These are phyloP conservation scores for Magnolia sinica DNA, from an alignment of 164 flowering plant species.

Conservation along the genomic window DNA sequence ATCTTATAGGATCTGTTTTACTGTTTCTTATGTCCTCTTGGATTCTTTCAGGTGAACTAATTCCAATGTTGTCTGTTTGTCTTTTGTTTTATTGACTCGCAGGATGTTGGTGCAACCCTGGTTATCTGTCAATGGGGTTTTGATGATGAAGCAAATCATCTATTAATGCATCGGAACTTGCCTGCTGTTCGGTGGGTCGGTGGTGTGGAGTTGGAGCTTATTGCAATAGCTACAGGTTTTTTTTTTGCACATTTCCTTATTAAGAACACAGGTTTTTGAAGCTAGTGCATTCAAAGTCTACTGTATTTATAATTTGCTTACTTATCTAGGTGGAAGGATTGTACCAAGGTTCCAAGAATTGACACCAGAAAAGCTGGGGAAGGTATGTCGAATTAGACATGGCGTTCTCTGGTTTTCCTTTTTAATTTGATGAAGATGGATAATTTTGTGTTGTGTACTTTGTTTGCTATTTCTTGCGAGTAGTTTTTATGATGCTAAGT, in stretches of 20 bases:
- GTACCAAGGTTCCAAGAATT: conserved; percentile 98
- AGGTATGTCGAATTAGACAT: conserved; percentile 35
- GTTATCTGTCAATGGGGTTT: conserved; percentile 99
- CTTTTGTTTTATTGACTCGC: conserved; percentile 10
- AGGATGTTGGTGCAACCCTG: conserved; percentile 98
- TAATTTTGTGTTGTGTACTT: neutral
- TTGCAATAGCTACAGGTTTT: conserved; percentile 96
- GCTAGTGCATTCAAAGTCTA: neutral
- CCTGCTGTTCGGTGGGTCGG: conserved; percentile 99
- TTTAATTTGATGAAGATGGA: neutral
- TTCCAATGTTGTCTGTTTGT: neutral
- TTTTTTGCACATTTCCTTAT: neutral
- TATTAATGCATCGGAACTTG: conserved; percentile 83
- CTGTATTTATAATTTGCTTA: neutral
- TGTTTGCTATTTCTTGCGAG: neutral
- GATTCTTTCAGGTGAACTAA: neutral
- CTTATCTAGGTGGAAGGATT: conserved; percentile 84
- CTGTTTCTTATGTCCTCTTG: neutral
- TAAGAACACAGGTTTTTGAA: neutral
- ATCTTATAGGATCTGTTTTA: neutral
- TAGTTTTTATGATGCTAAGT: neutral
- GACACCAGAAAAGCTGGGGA: conserved; percentile 86
- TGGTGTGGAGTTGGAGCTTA: conserved; percentile 94
- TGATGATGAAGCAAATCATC: conserved; percentile 99
- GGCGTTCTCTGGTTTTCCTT: neutral